Base-by-base conservation (phyloP, 2,329 filamentous ascomycete species). In the Neofusicoccum umdonicola region DNA sequence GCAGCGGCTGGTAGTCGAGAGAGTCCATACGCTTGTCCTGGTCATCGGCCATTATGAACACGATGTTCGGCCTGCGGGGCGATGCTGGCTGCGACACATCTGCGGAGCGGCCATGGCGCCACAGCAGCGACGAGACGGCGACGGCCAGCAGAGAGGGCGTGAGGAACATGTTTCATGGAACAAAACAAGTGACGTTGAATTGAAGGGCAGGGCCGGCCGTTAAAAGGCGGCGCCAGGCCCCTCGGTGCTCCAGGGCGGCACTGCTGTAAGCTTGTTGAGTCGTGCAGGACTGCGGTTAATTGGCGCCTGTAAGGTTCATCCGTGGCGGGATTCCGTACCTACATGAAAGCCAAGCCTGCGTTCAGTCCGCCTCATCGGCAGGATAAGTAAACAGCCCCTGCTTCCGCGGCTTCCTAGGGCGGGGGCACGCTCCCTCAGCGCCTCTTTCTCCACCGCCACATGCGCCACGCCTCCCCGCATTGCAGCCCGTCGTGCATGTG, bases 1-100 rank as follows among this genome's bases (percentile, higher is more conserved):
- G 76, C 1, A 80, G 76, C 0, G 85, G 86, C 79, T 87, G 87
- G 65, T 89, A 89, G 0, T 83, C 78, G 3, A 89, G 71, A 0
- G 87, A 90, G 52, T 85, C 78, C 68, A 90, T 78, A 41, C 85
- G 82, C 1, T 86, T 74, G 69, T 90, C 88, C 69, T 90, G 88
- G 67, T 90, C 88, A 66, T 90, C 88, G 0, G 87, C 88, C 45
- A 90, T 78, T 64, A 90, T 85, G 70, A 90, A 88, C 22, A 91
- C 78, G 48, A 90, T 84, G 67, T 90, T 90, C 1, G 72, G 71
- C 51, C 51, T 39, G 17, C 19, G 35, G 11, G 51, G 9, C 3
- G 51, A 27, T 4, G n/a, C 13, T 13, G 27, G 27, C 27, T 39
- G 19, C 35, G 35, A 13, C 51, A 41, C 9, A 19, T 56, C 51